A percentile compares a stretch with the other conserved stretches of the same genome.
phyloP scores from a whole-genome alignment of 2,329 filamentous ascomycete genomes.

The Rasamsonia emersonii region DNA sequence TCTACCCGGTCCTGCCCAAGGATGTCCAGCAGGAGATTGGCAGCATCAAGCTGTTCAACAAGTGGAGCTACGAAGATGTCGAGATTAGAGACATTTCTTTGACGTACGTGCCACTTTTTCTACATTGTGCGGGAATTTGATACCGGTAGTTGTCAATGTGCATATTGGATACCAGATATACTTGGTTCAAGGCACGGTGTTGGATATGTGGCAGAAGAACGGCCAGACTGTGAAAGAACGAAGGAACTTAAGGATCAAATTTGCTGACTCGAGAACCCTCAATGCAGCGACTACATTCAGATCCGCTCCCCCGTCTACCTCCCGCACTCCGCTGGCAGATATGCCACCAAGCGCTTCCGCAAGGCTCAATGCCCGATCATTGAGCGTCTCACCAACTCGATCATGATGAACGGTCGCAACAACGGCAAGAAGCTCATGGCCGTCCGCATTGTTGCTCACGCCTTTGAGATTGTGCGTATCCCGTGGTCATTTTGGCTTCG shows the following conservation, averaged over 20 bases:
- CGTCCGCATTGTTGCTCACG: slow-evolving; percentile 96
- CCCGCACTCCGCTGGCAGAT: slow-evolving; percentile 96
- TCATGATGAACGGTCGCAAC: slow-evolving; percentile 99
- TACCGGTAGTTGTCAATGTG: too few species aligned
- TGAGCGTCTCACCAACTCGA: slow-evolving; percentile 99
- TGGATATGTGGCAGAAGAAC: too few species aligned
- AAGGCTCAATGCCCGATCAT: slow-evolving; percentile 99
- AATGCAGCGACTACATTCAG: slow-evolving; percentile 92
- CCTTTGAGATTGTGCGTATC: slow-evolving; percentile 94
- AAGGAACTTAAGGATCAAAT: slow-evolving; percentile 11
- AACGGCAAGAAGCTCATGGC: slow-evolving; percentile 99
- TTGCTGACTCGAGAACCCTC: slow-evolving; percentile 22
- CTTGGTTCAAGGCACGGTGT: too few species aligned
- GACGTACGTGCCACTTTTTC: slow-evolving; percentile 69
- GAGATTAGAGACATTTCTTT: slow-evolving; percentile 99
- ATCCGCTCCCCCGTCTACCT: slow-evolving; percentile 98
- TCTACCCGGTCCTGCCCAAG: slow-evolving; percentile 78
- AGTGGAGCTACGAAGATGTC: slow-evolving; percentile 97
- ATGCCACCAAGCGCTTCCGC: slow-evolving; percentile 99
- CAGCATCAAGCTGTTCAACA: slow-evolving; percentile 95
- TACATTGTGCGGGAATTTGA: too few species aligned
- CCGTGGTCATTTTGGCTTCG: neutral
- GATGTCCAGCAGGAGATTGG: slow-evolving; percentile 83
- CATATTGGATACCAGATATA: too few species aligned
- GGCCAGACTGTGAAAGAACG: slow-evolving; percentile 6